Percentiles rank a stretch among this genome's conserved stretches.
phyloP scores from a whole-genome alignment of 2,329 filamentous ascomycete genomes.

The Fusarium subglutinans region DNA sequence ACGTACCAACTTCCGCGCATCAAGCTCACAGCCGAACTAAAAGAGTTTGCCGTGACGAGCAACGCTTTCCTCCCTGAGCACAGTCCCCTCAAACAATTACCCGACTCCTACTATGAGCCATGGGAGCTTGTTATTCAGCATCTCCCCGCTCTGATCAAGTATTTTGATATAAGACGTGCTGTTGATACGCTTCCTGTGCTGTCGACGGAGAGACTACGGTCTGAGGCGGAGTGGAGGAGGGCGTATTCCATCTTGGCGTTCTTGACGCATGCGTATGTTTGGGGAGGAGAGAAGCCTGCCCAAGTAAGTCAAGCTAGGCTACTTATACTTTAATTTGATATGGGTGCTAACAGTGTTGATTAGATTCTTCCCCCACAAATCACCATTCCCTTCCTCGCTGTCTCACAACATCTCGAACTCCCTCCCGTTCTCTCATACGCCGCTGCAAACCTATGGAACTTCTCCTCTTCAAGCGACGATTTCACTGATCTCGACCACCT shows the following conservation, averaged over 20 bases:
- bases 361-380: constrained; percentile 77
- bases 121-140: constrained; percentile 80
- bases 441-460: constrained; percentile 90
- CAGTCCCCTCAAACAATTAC: constrained; percentile 71
- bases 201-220: constrained; percentile 68
- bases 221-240: constrained; percentile 79
- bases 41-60: constrained; percentile 52
- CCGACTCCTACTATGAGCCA: constrained; percentile 77
- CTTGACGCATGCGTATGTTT: constrained; percentile 86
- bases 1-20: constrained; percentile 21
- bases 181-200: constrained; percentile 76
- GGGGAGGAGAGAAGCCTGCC: constrained; percentile 79
- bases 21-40: constrained; percentile 42
- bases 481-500: constrained; percentile 76
- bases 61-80: constrained; percentile 82
- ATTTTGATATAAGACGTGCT: constrained; percentile 65
- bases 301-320: constrained; percentile 62
- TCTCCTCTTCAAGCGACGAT: constrained; percentile 63
- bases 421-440: constrained; percentile 93
- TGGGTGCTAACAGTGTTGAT: constrained; percentile 19
- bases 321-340: rapidly evolving
- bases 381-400: constrained; percentile 77
- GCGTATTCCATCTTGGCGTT: constrained; percentile 84
- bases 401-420: constrained; percentile 79
- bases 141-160: constrained; percentile 73